Evolutionary conservation across 805 yeast species (phyloP), one percentile per base, ranked within the genome.

Genomic region (Lachancea lanzarotensis): DNA sequence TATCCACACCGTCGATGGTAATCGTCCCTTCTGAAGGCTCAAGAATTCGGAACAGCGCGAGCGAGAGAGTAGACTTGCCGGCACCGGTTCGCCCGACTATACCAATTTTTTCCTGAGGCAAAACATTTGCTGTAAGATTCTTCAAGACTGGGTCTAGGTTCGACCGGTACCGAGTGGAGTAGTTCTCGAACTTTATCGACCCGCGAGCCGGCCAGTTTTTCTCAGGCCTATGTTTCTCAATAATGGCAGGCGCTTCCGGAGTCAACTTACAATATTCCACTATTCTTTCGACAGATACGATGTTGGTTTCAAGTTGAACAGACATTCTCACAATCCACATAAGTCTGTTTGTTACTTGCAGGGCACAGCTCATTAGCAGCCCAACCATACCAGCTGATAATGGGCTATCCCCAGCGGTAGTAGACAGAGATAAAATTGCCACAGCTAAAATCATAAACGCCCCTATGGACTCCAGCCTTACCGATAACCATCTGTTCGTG

Each of bases 51-150:
- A 79, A 81, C 8, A 81, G 57, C 1, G 85, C 82, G 44, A 81
- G 60, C 1, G 83, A 74, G 39, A 81, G 65, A 0, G 85, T 73
- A 1, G 82, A 75, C 51, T 81, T 81, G 42, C 90, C 90, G 2
- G 90, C 86, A 37, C 90, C 89, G 1, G 90, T 82, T 62, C 89
- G 71, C 13, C 89, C 89, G 40, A 82, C 88, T 53, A 82, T 78
- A 43, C 89, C 89, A 49, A 82, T 63, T 53, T 82, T 82, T 51
- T 82, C 87, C 25, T 67, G 62, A 2, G 84, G 68, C 18, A 71
- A 65, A 36, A 82, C 71, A 2, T 67, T 59, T 22, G 81, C 51
- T 15, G 60, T 59, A 32, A 82, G 66, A 33, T 72, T 58, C 35
- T 69, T 74, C 54, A 82, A 63, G 3, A 81, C 86, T 0, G 80